Base-by-base conservation (phyloP, 2,329 filamentous ascomycete species). In the Colletotrichum sp. region DNA sequence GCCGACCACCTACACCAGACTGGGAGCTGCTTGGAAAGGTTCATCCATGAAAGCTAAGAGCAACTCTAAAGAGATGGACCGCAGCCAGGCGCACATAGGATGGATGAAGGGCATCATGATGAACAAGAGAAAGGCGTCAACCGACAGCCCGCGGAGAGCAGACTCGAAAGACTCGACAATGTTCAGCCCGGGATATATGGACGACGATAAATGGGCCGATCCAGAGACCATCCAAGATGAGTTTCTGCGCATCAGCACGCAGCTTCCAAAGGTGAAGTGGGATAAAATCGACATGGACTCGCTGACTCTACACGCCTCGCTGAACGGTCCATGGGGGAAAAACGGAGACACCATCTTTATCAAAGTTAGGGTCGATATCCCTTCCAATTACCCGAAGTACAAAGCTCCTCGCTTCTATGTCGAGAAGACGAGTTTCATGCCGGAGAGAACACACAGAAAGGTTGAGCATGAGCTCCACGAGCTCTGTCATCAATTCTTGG, bases 21-120 rank as follows among this genome's bases (percentile, higher is more conserved):
- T 85, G 9, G 83, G 84, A 6, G 80, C 88, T 12, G 85, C 86
- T 5, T 92, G 90, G 90, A 87, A 88, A 78, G 88, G 89, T 5
- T 89, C 89, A 4, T 90, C 90, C 2, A 92, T 92, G 90, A 92
- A 90, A 79, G 89, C 89, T 28, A 90, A 89, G 72, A 85, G 86
- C 26, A 81, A 83, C 4, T 81, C 84, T 7, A 88, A 85, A 67
- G 81, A 85, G 22, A 71, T 83, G 30, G 88, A 91, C 73, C 85
- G 87, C 48, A 89, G 86, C 72, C 86, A 89, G 63, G 88, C 90
- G 26, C 92, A 93, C 77, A 92, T 94, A 71, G 91, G 90, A 16
- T 94, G 92, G 92, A 93, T 94, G 90, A 93, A 91, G 80, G 92
- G 92, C 7, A 92, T 94, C 75, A 92, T 89, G 36, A 92, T 93